A percentile compares a stretch with the other conserved stretches of the same genome.
Evolutionary conservation across 768 basidiomycete species (phyloP).

Genomic region (Sistotremastrum niveocremeum): DNA sequence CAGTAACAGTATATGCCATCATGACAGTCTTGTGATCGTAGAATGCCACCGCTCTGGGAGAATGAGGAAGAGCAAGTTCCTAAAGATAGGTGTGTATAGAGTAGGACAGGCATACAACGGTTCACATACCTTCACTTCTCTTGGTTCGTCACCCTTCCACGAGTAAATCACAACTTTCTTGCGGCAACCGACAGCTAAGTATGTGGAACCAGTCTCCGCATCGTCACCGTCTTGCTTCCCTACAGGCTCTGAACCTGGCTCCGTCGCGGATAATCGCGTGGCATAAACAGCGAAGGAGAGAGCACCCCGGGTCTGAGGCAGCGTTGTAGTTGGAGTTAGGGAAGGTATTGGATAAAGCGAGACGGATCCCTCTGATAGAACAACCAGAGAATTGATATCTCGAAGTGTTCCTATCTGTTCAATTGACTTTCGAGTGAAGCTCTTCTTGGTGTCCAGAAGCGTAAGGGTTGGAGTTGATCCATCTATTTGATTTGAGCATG

Average conservation of each 20-base stretch:
- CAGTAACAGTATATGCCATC: constrained; percentile 70
- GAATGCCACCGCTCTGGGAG: constrained; percentile 76
- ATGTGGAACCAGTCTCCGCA: constrained; percentile 54
- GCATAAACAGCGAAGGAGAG: constrained; percentile 57
- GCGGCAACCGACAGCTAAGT: constrained; percentile 73
- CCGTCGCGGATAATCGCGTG: too few relatives aligned
- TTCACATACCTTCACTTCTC: constrained; percentile 47
- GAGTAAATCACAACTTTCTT: constrained; percentile 74
- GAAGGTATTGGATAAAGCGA: constrained; percentile 68
- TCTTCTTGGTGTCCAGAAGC: constrained; percentile 53
- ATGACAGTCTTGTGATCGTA: constrained; percentile 45
- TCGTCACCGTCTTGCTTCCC: constrained; percentile 24
- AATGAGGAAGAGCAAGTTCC: constrained; percentile 80
- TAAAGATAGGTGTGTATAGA: constrained; percentile 17
- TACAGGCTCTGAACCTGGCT: too few relatives aligned
- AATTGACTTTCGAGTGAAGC: constrained; percentile 52
- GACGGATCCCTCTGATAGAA: constrained; percentile 67
- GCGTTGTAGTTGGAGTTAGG: constrained; percentile 53
- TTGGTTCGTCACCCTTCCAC: constrained; percentile 76
- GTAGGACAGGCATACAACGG: not conserved
- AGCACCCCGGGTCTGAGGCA: constrained; percentile 67
- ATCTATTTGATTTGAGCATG: not conserved
- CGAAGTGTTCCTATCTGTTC: constrained; percentile 82
- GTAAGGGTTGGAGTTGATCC: constrained; percentile 14
- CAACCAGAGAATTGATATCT: constrained; percentile 73